Evolutionary conservation across 2,329 filamentous ascomycete species (phyloP).

Genomic region (Aquanectria penicillioides): DNA sequence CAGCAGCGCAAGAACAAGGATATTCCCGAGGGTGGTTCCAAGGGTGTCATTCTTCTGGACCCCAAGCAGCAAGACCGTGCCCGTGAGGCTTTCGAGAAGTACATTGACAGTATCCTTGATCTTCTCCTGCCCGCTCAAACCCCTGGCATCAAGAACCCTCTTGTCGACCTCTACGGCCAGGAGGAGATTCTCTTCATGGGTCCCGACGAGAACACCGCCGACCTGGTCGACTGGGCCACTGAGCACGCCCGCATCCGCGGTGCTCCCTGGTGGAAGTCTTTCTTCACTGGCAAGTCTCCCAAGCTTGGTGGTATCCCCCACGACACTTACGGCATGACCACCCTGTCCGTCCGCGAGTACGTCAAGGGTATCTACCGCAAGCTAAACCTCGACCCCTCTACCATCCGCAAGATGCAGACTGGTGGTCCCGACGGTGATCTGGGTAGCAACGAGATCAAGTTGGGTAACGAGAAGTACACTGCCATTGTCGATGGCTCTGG

Average conservation of each 20-base stretch:
- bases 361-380: constrained; percentile 98
- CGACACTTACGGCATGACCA: constrained; percentile 97
- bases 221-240: constrained; percentile 98
- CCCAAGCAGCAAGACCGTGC: constrained; percentile 94
- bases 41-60: constrained; percentile 96
- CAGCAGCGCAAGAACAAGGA: constrained; percentile 99
- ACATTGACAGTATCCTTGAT: constrained; percentile 98
- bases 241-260: constrained; percentile 88
- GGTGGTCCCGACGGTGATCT: constrained; percentile 96
- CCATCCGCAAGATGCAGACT: constrained; percentile 94
- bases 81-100: constrained; percentile 95
- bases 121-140: constrained; percentile 88
- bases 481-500: constrained; percentile 96
- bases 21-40: constrained; percentile 97
- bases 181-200: constrained; percentile 99
- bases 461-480: constrained; percentile 95
- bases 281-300: constrained; percentile 99
- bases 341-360: constrained; percentile 93
- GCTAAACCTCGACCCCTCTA: constrained; percentile 85
- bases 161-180: constrained; percentile 94
- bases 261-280: constrained; percentile 99
- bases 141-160: constrained; percentile 98
- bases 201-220: constrained; percentile 97
- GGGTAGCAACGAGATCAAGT: constrained; percentile 96
- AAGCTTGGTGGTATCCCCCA: constrained; percentile 97